phyloP scores from a whole-genome alignment of 306 rosid genomes.

The Lupinus albus region DNA sequence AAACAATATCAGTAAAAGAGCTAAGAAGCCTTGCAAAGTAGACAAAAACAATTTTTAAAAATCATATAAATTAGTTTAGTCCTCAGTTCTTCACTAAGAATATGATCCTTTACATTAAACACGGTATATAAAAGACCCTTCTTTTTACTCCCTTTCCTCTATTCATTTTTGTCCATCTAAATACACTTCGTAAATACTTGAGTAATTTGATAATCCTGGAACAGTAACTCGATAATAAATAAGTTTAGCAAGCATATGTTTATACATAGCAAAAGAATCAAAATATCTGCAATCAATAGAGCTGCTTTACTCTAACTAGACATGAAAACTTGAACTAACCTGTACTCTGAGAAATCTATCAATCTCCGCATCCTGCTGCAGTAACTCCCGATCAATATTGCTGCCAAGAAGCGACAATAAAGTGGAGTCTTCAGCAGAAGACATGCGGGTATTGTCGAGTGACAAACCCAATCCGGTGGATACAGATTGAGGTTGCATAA shows the following conservation, averaged over 20 bases:
- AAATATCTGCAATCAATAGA: not conserved
- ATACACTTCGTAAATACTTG: not conserved
- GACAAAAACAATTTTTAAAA: not conserved
- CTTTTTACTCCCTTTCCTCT: not conserved
- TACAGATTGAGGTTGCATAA: conserved; percentile 72
- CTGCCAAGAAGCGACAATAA: conserved; percentile 75
- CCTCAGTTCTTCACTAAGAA: not conserved
- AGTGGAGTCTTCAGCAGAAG: conserved; percentile 80
- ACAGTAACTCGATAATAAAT: not conserved
- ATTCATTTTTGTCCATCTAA: not conserved
- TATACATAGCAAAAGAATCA: not conserved
- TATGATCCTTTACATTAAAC: not conserved
- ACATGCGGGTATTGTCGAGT: conserved; percentile 76
- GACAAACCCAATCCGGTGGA: conserved; percentile 93
- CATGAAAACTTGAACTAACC: conserved; percentile 46
- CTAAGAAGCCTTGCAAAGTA: conserved; percentile 11
- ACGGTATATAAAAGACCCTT: not conserved
- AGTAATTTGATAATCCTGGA: not conserved
- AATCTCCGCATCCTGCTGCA: conserved; percentile 70
- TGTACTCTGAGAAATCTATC: conserved; percentile 82
- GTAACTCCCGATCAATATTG: conserved; percentile 69
- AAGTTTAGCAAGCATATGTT: not conserved
- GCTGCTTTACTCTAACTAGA: conserved; percentile 1
- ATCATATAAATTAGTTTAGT: not conserved
- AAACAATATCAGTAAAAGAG: conserved; percentile 4